phyloP scores from a whole-genome alignment of 2,329 filamentous ascomycete species.

The Ceratocystis smalleyi region DNA sequence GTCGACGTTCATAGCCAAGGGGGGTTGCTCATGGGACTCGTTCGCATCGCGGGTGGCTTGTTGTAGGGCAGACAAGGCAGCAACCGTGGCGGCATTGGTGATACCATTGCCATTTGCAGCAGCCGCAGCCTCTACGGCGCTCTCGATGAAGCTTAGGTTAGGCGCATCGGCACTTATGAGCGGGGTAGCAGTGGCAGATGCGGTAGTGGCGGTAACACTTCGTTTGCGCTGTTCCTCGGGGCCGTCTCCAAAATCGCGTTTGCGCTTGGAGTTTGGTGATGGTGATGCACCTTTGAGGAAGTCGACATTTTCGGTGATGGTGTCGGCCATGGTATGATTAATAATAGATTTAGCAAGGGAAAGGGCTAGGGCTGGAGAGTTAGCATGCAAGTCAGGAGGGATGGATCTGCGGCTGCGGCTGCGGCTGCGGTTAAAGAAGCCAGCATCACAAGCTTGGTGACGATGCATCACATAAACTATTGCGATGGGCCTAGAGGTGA shows the following conservation, averaged over 20 bases:
- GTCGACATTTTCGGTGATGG: slow-evolving; percentile 9
- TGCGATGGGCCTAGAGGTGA: neutral
- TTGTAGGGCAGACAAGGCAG: slow-evolving; percentile 36
- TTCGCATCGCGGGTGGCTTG: slow-evolving; percentile 31
- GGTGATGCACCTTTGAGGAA: slow-evolving; percentile 18
- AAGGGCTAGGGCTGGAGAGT: neutral
- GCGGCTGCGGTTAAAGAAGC: neutral
- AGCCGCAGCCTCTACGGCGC: slow-evolving; percentile 32
- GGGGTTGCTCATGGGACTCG: slow-evolving; percentile 8
- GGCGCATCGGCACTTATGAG: slow-evolving; percentile 15
- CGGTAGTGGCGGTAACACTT: slow-evolving; percentile 28
- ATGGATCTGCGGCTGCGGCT: neutral
- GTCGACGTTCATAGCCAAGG: slow-evolving; percentile 11
- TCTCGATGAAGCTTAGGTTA: slow-evolving; percentile 34
- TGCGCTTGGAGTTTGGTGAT: slow-evolving; percentile 39
- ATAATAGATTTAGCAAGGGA: neutral
- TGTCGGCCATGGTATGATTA: slow-evolving; percentile 12
- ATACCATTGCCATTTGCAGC: slow-evolving; percentile 27
- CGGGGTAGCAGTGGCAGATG: neutral
- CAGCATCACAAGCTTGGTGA: neutral
- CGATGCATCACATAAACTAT: neutral
- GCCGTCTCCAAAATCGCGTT: slow-evolving; percentile 35
- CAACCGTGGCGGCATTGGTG: slow-evolving; percentile 15
- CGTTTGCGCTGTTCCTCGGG: slow-evolving; percentile 39
- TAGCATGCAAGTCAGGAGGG: neutral